Conservation (phyloP, 2,329 filamentous ascomycete species). For the Neofusicoccum parvum region DNA sequence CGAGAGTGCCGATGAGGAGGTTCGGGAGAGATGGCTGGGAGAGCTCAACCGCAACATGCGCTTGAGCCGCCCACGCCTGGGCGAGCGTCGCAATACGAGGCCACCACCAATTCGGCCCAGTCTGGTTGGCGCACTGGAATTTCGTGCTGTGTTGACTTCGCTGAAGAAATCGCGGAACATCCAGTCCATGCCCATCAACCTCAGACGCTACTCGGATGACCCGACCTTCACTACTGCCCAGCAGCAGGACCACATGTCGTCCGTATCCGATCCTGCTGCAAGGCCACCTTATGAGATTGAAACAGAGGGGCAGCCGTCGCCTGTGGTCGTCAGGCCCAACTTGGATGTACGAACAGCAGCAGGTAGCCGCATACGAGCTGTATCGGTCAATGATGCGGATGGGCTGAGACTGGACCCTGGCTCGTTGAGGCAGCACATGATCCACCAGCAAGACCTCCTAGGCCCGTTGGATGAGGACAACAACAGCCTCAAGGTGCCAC, state of each 20-base stretch:
- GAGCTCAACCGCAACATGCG: conserved; percentile 95
- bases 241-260: conserved; percentile 50
- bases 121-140: conserved; percentile 89
- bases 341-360: conserved; percentile 33
- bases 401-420: conserved; percentile 48
- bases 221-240: conserved; percentile 49
- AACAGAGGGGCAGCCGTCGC: conserved; percentile 26
- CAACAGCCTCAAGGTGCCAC: conserved; percentile 4
- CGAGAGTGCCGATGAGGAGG: conserved; percentile 67
- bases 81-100: conserved; percentile 69
- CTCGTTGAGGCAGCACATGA: conserved; percentile 21
- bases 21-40: conserved; percentile 65
- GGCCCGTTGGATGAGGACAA: conserved; percentile 36
- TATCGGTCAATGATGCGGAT: conserved; percentile 62
- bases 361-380: conserved; percentile 51
- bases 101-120: conserved; percentile 83
- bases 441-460: conserved; percentile 32
- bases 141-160: conserved; percentile 85
- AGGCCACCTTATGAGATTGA: conserved; percentile 40
- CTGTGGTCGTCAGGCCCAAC: conserved; percentile 27
- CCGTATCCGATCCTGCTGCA: conserved; percentile 50
- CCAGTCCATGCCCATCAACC: conserved; percentile 67
- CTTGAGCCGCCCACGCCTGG: conserved; percentile 67
- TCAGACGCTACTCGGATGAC: conserved; percentile 71
- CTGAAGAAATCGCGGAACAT: conserved; percentile 80